Conservation (phyloP, 306 rosid species). For the Datisca glomerata region DNA sequence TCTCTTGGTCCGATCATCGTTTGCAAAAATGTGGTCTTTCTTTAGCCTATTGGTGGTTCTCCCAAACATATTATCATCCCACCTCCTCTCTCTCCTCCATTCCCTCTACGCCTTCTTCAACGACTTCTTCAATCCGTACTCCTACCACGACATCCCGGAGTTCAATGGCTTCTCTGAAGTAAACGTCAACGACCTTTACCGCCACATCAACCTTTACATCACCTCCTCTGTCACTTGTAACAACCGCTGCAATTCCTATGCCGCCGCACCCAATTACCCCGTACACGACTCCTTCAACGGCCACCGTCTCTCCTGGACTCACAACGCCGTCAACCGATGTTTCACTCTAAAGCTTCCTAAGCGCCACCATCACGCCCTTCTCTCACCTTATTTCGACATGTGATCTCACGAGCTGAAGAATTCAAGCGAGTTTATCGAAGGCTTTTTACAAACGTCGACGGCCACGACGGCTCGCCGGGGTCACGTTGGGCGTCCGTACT, state of each 20-base stretch:
- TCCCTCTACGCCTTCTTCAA: slow-evolving; percentile 59
- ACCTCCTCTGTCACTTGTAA: slow-evolving; percentile 44
- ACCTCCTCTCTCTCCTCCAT: slow-evolving; percentile 65
- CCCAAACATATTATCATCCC: slow-evolving; percentile 68
- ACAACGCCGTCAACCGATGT: slow-evolving; percentile 70
- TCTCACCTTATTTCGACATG: slow-evolving; percentile 47
- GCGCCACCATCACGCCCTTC: slow-evolving; percentile 54
- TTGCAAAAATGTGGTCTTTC: slow-evolving; percentile 83
- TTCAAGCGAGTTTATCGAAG: slow-evolving; percentile 65
- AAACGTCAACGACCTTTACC: slow-evolving; percentile 76
- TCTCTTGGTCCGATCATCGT: too few species aligned
- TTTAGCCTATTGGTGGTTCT: slow-evolving; percentile 68
- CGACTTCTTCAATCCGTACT: slow-evolving; percentile 59
- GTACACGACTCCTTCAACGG: slow-evolving; percentile 43
- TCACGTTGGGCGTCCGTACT: slow-evolving; percentile 90
- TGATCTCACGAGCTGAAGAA: slow-evolving; percentile 58
- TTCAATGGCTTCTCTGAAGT: slow-evolving; percentile 86
- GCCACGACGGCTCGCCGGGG: slow-evolving; percentile 51
- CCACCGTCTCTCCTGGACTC: slow-evolving; percentile 59
- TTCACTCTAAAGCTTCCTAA: slow-evolving; percentile 74
- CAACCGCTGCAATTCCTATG: slow-evolving; percentile 47
- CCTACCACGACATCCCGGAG: slow-evolving; percentile 72
- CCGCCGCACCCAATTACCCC: slow-evolving; percentile 75
- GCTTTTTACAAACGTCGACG: slow-evolving; percentile 67
- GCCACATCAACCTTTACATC: slow-evolving; percentile 68